Conservation (phyloP, 2,329 filamentous ascomycete species). For the Hortaea werneckii region DNA sequence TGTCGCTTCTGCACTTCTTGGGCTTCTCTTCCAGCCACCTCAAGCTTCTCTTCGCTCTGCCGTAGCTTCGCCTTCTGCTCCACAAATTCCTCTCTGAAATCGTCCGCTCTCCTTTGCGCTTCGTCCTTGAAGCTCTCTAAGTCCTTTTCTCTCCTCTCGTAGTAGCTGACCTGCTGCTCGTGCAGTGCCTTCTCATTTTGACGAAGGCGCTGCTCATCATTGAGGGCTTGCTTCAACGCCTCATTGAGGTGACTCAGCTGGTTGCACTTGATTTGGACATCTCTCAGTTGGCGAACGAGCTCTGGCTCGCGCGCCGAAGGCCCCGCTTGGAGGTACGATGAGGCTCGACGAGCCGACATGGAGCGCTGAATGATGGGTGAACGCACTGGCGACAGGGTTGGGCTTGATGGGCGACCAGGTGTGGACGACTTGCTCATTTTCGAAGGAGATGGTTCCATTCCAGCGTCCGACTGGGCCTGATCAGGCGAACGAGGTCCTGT, state of each 20-base stretch:
- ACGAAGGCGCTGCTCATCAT: conserved; percentile 16
- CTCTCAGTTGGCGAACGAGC: conserved; percentile 13
- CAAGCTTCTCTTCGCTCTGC: conserved; percentile 6
- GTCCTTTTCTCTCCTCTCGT: conserved; percentile 13
- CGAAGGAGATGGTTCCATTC: background rate
- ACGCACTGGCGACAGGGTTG: conserved; percentile 19
- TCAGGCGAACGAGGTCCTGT: background rate
- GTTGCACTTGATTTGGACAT: conserved; percentile 15
- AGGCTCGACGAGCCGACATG: conserved; percentile 1
- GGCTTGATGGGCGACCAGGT: conserved; percentile 19
- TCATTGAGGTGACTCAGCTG: conserved; percentile 20
- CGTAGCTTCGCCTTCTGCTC: conserved; percentile 13
- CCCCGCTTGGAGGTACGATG: conserved; percentile 6
- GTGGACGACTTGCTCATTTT: conserved; percentile 4
- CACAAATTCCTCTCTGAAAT: conserved; percentile 12
- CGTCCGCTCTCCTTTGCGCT: conserved; percentile 14
- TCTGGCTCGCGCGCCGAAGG: conserved; percentile 5
- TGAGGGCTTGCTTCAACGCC: conserved; percentile 14
- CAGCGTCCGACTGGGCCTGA: background rate
- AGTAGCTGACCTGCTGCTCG: conserved; percentile 11
- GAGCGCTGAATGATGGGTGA: conserved; percentile 15
- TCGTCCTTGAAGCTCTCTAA: conserved; percentile 15
- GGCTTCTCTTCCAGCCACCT: conserved; percentile 6
- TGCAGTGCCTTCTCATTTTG: conserved; percentile 12
- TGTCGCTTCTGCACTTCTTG: conserved; percentile 7